Conservation (phyloP, 1,284 basidiomycete genomes). For the Moesziomyces aphidis region DNA sequence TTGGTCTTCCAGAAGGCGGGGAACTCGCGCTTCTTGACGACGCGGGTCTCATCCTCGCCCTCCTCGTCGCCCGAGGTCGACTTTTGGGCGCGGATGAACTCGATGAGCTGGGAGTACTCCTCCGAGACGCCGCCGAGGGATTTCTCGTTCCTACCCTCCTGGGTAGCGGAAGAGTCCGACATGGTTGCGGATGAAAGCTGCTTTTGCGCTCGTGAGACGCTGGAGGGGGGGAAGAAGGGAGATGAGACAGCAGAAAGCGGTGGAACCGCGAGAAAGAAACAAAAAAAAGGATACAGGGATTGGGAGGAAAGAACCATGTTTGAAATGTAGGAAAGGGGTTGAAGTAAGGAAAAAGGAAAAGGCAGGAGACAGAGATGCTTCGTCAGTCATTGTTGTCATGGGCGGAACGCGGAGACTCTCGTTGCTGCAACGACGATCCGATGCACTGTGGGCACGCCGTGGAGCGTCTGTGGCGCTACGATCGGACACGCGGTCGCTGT, state of each 20-base stretch:
- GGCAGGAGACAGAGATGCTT: background rate
- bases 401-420: background rate
- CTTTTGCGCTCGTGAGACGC: conserved; percentile 5
- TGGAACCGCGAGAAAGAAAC: background rate
- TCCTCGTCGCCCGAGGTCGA: conserved; percentile 48
- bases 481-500: no score
- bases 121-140: conserved; percentile 47
- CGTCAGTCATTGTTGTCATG: background rate
- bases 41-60: conserved; percentile 52
- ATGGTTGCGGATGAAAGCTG: conserved; percentile 18
- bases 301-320: no score
- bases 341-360: background rate
- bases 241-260: background rate
- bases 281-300: background rate
- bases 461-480: no score
- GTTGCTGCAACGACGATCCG: background rate
- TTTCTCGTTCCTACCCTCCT: conserved; percentile 53
- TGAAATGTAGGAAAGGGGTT: background rate
- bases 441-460: no score
- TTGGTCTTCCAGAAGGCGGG: conserved; percentile 64
- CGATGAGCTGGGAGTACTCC: conserved; percentile 64
- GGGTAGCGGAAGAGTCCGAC: conserved; percentile 55
- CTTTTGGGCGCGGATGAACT: conserved; percentile 65
- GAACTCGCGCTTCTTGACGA: conserved; percentile 65
- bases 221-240: background rate